A percentile compares a stretch with the other conserved stretches of the same genome.
Conservation (phyloP, 331 rosid genomes). For the Rhamnella rubrinervis region DNA sequence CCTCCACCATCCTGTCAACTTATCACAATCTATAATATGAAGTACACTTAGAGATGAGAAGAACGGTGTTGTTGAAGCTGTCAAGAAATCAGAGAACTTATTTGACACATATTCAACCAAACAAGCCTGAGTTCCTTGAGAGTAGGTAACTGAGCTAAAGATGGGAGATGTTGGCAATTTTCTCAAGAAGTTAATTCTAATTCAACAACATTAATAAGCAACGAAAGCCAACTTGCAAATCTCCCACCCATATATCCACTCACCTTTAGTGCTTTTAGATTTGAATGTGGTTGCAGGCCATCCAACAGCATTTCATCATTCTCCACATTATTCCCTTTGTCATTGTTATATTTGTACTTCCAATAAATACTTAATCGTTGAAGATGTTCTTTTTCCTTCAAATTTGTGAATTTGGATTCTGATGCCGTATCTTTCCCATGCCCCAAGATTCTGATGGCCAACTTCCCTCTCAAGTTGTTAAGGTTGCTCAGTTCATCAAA, state of each 20-base stretch:
- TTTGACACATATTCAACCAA: neutral
- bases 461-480: neutral
- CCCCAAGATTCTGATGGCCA: neutral
- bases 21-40: fast-evolving
- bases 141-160: neutral
- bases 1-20: constrained; percentile 21
- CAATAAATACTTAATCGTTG: neutral
- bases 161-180: constrained; percentile 5
- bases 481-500: neutral
- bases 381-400: neutral
- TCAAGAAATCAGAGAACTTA: neutral
- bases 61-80: neutral
- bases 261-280: constrained; percentile 10
- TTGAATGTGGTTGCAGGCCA: constrained; percentile 26
- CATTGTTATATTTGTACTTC: neutral
- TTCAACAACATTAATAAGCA: constrained; percentile 16
- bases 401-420: neutral
- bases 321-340: neutral
- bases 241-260: neutral
- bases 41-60: neutral
- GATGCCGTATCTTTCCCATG: neutral
- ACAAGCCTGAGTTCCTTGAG: fast-evolving
- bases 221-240: neutral
- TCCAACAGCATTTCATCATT: constrained; percentile 5
- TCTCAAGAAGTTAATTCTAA: fast-evolving